A percentile compares a stretch with the other conserved stretches of the same genome.
Conservation (phyloP, 495 filamentous ascomycete species). For the Saxophila tyrrhenica region DNA sequence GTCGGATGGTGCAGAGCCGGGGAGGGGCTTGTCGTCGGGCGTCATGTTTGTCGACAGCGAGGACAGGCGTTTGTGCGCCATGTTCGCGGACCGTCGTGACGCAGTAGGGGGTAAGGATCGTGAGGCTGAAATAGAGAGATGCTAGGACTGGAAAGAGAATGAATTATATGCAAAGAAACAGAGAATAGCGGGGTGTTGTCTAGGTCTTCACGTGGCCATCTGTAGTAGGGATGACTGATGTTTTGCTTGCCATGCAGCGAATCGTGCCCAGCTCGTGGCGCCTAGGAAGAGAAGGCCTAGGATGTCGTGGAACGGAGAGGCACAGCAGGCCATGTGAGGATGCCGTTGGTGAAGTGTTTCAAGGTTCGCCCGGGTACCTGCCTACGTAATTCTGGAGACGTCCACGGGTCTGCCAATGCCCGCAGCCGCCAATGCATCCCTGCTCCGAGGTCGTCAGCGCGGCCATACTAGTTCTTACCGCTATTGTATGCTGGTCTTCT, state of each 20-base stretch:
- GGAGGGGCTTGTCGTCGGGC: background rate
- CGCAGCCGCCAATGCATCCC: no score
- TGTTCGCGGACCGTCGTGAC: background rate
- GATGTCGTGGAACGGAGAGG: background rate
- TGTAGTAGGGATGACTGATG: background rate
- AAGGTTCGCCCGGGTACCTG: background rate
- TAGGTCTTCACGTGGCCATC: background rate
- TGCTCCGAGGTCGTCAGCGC: no score
- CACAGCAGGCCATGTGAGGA: background rate
- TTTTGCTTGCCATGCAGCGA: background rate
- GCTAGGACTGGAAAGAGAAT: background rate
- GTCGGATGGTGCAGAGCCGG: background rate
- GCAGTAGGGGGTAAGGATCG: background rate
- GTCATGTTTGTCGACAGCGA: background rate
- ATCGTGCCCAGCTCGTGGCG: background rate
- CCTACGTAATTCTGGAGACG: no score
- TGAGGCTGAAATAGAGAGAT: background rate
- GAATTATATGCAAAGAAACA: background rate
- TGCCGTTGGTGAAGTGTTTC: background rate
- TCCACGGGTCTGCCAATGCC: no score
- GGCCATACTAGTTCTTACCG: no score
- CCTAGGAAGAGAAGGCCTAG: background rate
- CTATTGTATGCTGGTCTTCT: no score
- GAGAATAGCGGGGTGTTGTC: background rate
- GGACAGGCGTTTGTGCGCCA: background rate